A percentile compares a stretch with the other conserved stretches of the same genome.
Conservation (phyloP, 441 rosid species). For the Theobroma grandiflorum region DNA sequence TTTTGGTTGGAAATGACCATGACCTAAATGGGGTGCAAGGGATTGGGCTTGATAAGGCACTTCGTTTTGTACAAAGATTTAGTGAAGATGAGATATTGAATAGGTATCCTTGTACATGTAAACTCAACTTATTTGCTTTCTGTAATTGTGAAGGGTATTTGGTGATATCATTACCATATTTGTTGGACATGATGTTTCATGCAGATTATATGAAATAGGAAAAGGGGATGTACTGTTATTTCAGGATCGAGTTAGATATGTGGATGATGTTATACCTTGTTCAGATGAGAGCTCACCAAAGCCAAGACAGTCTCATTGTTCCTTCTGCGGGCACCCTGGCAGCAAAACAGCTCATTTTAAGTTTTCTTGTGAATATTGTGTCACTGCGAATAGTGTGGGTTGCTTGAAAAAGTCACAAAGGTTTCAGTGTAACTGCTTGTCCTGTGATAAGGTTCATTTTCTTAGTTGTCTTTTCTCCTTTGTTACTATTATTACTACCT, state of each 20-base stretch:
- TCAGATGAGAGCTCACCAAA: slow-evolving; percentile 44
- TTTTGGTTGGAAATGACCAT: slow-evolving; percentile 88
- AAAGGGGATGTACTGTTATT: slow-evolving; percentile 41
- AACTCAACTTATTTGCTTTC: slow-evolving; percentile 20
- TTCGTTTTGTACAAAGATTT: slow-evolving; percentile 66
- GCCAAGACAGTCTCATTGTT: slow-evolving; percentile 70
- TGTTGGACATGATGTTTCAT: slow-evolving; percentile 22
- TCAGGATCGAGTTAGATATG: slow-evolving; percentile 40
- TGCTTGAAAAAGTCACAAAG: slow-evolving; percentile 66
- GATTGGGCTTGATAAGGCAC: slow-evolving; percentile 78
- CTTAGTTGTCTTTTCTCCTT: not conserved
- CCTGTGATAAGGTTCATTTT: slow-evolving; percentile 58
- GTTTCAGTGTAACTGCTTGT: slow-evolving; percentile 71
- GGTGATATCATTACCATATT: not conserved
- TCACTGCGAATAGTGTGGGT: slow-evolving; percentile 42
- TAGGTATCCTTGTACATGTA: slow-evolving; percentile 46
- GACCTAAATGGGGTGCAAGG: slow-evolving; percentile 82
- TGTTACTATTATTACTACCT: slow-evolving; percentile 10
- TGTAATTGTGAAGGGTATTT: slow-evolving; percentile 9
- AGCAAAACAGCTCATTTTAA: slow-evolving; percentile 69
- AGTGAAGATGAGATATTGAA: slow-evolving; percentile 72
- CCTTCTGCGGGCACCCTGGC: slow-evolving; percentile 92
- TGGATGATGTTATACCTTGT: slow-evolving; percentile 36
- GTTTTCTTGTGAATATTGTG: slow-evolving; percentile 69
- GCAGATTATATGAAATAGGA: slow-evolving; percentile 71